Percentiles rank a stretch among this genome's conserved stretches.
Conservation (phyloP, 371 early-diverging fungal species). For the Capillidium rhysosporum region DNA sequence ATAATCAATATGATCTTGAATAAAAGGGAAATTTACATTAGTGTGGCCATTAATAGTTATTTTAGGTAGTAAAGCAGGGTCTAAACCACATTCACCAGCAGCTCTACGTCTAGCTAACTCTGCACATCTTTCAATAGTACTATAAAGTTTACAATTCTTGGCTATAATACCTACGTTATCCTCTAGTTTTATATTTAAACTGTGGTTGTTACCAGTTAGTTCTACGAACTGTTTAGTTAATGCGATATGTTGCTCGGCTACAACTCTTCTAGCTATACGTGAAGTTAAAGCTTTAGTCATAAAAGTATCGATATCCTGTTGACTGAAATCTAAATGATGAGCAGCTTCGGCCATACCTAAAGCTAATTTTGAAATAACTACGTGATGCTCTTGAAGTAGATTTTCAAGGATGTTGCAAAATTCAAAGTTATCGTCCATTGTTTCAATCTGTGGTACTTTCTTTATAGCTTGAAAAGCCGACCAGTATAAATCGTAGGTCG, state of each 20-base stretch:
- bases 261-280: conserved; percentile 75
- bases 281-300: conserved; percentile 73
- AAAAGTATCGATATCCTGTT: conserved; percentile 52
- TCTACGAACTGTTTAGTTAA: conserved; percentile 34
- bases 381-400: conserved; percentile 50
- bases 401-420: conserved; percentile 52
- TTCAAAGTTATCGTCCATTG: conserved; percentile 42
- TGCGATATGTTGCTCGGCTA: conserved; percentile 84
- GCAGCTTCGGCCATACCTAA: conserved; percentile 67
- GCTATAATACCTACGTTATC: conserved; percentile 19
- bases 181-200: not conserved
- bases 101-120: conserved; percentile 10
- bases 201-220: not conserved
- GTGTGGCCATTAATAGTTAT: conserved; percentile 40
- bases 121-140: conserved; percentile 23
- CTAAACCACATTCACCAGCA: not conserved
- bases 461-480: conserved; percentile 65
- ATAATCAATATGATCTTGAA: conserved; percentile 86
- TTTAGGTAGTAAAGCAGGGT: conserved; percentile 10
- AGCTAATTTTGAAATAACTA: conserved; percentile 71
- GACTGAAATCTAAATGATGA: conserved; percentile 19
- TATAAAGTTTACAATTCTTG: conserved; percentile 20
- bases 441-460: conserved; percentile 36
- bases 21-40: conserved; percentile 42
- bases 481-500: conserved; percentile 76